These are phyloP conservation scores for Microstegium vimineum DNA, from an alignment of 176 grass and related monocot genomes.

Conservation along the genomic window DNA sequence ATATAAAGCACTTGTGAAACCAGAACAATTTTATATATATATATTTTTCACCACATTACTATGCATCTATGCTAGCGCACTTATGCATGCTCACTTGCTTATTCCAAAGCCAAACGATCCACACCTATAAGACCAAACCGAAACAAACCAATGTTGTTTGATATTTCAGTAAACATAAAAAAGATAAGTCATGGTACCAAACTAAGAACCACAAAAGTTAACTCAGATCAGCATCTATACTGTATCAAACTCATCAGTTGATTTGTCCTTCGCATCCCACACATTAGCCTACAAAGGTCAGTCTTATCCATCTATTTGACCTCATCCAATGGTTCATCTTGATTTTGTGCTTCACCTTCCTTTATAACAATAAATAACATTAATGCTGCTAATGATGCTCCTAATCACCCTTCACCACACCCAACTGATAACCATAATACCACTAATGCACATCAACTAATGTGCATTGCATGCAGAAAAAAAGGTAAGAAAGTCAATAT, in stretches of 20 bases:
- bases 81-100: neutral
- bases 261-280: neutral
- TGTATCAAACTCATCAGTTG: neutral
- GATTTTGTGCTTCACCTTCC: neutral
- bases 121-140: constrained; percentile 1
- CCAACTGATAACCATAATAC: neutral
- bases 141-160: constrained; percentile 7
- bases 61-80: neutral
- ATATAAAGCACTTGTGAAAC: neutral
- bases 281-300: neutral
- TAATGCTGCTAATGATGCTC: neutral
- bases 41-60: constrained; percentile 4
- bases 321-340: neutral
- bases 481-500: too few species aligned
- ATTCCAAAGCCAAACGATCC: neutral
- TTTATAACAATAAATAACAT: neutral
- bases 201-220: neutral
- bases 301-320: neutral
- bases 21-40: constrained; percentile 21
- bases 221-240: neutral
- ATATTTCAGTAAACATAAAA: neutral
- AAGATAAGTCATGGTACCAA: neutral
- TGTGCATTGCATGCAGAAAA: neutral
- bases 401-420: neutral
- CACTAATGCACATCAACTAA: neutral